Percentiles rank a stretch among this genome's conserved stretches.
Evolutionary conservation across 1,284 basidiomycete genomes (phyloP).

Genomic region (Marasmius tenuissimus): DNA sequence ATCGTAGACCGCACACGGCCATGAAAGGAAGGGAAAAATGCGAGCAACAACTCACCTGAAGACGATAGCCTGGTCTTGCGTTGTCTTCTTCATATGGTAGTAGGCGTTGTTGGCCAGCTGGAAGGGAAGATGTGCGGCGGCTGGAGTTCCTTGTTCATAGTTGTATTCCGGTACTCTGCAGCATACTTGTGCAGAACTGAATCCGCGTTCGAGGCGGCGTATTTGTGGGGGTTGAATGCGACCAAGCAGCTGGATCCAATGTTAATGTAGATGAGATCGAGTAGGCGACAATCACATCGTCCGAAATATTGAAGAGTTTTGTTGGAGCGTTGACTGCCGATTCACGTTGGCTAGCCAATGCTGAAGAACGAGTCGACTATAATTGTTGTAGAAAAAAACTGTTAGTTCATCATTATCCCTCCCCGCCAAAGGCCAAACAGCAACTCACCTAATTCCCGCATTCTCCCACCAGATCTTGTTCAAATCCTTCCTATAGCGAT

Average conservation of each 20-base stretch:
- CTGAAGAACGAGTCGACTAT: too few relatives aligned
- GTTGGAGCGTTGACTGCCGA: conserved; percentile 41
- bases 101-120: conserved; percentile 89
- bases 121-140: conserved; percentile 89
- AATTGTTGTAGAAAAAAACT: too few relatives aligned
- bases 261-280: conserved; percentile 79
- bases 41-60: too few relatives aligned
- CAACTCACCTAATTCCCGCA: too few relatives aligned
- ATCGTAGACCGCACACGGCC: too few relatives aligned
- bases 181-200: conserved; percentile 83
- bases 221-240: conserved; percentile 89
- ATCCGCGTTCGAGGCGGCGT: conserved; percentile 79
- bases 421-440: too few relatives aligned
- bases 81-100: conserved; percentile 94
- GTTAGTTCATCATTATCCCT: too few relatives aligned
- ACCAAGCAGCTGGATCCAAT: conserved; percentile 74
- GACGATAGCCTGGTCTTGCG: conserved; percentile 89
- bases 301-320: conserved; percentile 61
- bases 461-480: too few relatives aligned
- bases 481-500: too few relatives aligned
- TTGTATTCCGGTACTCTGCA: conserved; percentile 67
- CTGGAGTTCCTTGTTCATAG: conserved; percentile 49
- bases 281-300: conserved; percentile 80
- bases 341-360: conserved; percentile 6
- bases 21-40: conserved; percentile 30